phyloP scores from a whole-genome alignment of 345 rosid genomes.

The Moringa oleifera region DNA sequence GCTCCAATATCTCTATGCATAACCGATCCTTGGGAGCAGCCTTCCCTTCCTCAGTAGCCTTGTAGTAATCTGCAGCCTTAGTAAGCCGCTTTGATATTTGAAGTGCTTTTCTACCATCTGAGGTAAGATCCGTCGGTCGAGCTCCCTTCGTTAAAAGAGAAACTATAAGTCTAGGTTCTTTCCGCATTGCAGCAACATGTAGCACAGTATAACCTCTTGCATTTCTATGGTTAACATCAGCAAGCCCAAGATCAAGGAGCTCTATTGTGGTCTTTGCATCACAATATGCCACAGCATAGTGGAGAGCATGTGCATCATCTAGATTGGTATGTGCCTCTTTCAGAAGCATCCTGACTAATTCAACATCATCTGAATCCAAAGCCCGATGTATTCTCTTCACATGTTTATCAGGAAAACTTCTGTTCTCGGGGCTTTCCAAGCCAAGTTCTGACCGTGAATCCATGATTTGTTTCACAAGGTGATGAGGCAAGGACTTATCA shows the following conservation, averaged over 20 bases:
- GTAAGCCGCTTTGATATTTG: constrained; percentile 62
- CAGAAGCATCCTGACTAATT: constrained; percentile 71
- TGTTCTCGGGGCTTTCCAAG: constrained; percentile 26
- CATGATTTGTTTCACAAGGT: constrained; percentile 41
- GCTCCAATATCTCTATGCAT: constrained; percentile 79
- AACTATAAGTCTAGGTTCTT: constrained; percentile 70
- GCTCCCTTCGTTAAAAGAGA: constrained; percentile 80
- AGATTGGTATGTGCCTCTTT: constrained; percentile 60
- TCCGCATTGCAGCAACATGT: constrained; percentile 76
- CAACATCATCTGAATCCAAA: constrained; percentile 81
- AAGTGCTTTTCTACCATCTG: constrained; percentile 72
- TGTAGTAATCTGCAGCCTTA: constrained; percentile 48
- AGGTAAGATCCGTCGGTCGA: constrained; percentile 49
- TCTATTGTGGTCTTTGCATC: constrained; percentile 69
- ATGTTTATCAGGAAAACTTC: constrained; percentile 43
- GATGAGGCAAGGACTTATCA: constrained; percentile 55
- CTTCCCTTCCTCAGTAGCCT: constrained; percentile 49
- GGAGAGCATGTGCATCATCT: constrained; percentile 70
- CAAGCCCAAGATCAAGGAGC: constrained; percentile 67
- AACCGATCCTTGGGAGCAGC: constrained; percentile 50
- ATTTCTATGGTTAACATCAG: constrained; percentile 57
- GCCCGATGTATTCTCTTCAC: constrained; percentile 64
- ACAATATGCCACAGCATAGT: constrained; percentile 77
- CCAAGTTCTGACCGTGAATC: constrained; percentile 37
- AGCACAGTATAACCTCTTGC: constrained; percentile 68